Conservation (phyloP, 352 stramenopile species). For the Phytophthora pistaciae region DNA sequence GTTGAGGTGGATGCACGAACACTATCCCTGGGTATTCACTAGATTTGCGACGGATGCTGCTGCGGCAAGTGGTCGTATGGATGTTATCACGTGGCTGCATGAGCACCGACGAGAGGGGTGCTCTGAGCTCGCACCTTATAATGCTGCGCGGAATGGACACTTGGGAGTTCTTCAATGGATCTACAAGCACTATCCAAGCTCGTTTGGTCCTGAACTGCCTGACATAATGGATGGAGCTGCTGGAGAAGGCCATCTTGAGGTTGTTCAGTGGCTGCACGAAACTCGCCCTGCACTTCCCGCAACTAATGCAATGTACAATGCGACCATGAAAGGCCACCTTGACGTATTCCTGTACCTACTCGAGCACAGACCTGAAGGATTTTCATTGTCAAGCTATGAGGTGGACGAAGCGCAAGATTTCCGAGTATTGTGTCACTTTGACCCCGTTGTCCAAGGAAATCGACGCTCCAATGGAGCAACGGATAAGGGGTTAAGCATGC, state of each 20-base stretch:
- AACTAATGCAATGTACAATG: not conserved
- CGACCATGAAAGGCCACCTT: not conserved
- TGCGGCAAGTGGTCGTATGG: not conserved
- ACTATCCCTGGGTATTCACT: not conserved
- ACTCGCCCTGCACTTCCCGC: not conserved
- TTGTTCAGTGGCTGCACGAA: slow-evolving; percentile 4
- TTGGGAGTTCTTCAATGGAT: not conserved
- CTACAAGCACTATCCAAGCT: not conserved
- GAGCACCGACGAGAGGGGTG: not conserved
- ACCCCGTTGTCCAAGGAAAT: not conserved
- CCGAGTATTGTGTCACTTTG: not conserved
- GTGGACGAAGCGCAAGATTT: not conserved
- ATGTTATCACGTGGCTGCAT: slow-evolving; percentile 2
- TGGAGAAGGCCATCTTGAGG: not conserved
- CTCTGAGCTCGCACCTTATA: not conserved
- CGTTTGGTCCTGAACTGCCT: not conserved
- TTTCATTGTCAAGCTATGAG: not conserved
- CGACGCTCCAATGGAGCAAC: not conserved
- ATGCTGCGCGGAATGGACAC: not conserved
- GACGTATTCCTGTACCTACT: not conserved
- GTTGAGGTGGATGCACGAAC: not conserved
- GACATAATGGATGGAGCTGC: not conserved
- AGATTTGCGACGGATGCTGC: not conserved
- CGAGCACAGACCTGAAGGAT: not conserved
- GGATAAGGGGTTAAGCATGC: not conserved